Evolutionary conservation across 1,139 yeast genomes (phyloP).

Genomic region (Taphrina deformans): DNA sequence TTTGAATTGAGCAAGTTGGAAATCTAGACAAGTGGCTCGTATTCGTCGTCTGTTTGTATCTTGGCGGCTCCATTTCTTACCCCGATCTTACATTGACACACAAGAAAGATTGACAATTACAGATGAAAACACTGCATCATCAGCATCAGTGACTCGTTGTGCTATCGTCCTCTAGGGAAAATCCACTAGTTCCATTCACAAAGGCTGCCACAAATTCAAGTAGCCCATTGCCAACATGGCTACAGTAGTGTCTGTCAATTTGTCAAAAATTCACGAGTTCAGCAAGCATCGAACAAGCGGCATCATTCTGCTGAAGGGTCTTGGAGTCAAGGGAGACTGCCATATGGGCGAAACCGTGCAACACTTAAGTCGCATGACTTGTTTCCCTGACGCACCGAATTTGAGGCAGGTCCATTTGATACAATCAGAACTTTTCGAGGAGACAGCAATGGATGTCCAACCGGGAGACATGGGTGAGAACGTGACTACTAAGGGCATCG

Average conservation of each 20-base stretch:
- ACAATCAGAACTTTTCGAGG: constrained; percentile 12
- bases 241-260: constrained; percentile 7
- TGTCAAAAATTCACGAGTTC: neutral
- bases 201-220: no score
- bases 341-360: constrained; percentile 20
- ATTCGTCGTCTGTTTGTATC: neutral
- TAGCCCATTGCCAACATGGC: no score
- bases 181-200: no score
- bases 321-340: constrained; percentile 18
- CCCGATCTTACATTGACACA: neutral
- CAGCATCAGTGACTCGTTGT: no score
- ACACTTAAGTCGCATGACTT: constrained; percentile 1
- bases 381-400: constrained; percentile 10
- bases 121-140: no score
- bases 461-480: constrained; percentile 26
- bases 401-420: constrained; percentile 20
- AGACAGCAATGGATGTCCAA: neutral
- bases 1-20: no score
- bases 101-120: no score
- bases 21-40: no score
- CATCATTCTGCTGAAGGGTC: constrained; percentile 1
- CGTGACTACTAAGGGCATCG: constrained; percentile 16
- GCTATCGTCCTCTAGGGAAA: no score
- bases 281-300: constrained; percentile 7
- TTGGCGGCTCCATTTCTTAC: neutral